Percentiles rank a stretch among this genome's conserved stretches.
phyloP scores from a whole-genome alignment of 169 alveolate genomes.

The Babesia caballi region DNA sequence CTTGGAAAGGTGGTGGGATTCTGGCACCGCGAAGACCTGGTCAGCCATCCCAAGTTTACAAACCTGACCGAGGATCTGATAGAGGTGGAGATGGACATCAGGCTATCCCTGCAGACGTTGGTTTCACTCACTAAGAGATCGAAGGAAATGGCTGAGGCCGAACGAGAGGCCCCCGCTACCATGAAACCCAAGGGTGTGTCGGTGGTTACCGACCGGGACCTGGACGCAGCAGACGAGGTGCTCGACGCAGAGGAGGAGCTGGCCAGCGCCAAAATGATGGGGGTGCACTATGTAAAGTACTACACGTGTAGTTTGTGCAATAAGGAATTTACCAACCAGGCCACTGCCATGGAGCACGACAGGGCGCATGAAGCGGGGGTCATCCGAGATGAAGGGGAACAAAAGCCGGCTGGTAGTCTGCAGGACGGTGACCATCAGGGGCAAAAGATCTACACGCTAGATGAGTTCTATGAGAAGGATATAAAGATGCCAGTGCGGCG shows the following conservation, averaged over 20 bases:
- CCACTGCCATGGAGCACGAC: constrained; percentile 40
- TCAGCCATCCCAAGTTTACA: constrained; percentile 18
- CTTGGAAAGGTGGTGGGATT: constrained; percentile 57
- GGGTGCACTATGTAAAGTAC: constrained; percentile 44
- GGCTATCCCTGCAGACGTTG: constrained; percentile 35
- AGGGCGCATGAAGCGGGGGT: constrained; percentile 33
- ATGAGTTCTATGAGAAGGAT: constrained; percentile 23
- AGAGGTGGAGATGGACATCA: constrained; percentile 57
- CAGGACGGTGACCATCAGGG: background rate
- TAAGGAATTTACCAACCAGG: constrained; percentile 46
- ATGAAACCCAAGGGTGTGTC: constrained; percentile 1
- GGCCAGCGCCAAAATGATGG: constrained; percentile 25
- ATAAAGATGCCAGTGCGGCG: constrained; percentile 41
- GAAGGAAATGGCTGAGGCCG: background rate
- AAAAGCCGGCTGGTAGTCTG: background rate
- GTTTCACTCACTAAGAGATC: constrained; percentile 8
- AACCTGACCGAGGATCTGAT: constrained; percentile 46
- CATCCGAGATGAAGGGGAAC: background rate
- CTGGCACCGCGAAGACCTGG: constrained; percentile 49
- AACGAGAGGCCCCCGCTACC: background rate
- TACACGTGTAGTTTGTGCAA: constrained; percentile 42
- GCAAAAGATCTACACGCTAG: constrained; percentile 22
- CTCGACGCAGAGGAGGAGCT: constrained; percentile 46
- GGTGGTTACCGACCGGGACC: constrained; percentile 44
- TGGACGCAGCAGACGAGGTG: constrained; percentile 55